These are phyloP conservation scores for Chytriomyces sp. DNA, from an alignment of 192 early-diverging fungal species.

Conservation along the genomic window DNA sequence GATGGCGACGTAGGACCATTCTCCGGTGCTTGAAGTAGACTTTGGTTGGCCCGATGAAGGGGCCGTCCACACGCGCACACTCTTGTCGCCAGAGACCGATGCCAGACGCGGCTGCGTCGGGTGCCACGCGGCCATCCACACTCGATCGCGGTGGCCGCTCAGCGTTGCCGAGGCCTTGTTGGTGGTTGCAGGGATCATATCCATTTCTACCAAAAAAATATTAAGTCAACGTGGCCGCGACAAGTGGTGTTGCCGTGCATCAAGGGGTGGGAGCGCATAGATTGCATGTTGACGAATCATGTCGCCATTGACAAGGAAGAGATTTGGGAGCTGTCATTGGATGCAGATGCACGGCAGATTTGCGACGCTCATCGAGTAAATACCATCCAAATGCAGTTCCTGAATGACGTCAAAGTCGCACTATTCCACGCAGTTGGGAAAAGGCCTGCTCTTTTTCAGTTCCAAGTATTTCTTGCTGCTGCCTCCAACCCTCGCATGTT, in stretches of 20 bases:
- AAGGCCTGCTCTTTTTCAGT: conserved; percentile 52
- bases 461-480: conserved; percentile 42
- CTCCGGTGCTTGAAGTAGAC: neutral
- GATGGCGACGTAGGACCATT: conserved; percentile 77
- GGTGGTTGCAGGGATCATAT: too few relatives aligned
- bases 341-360: neutral
- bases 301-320: conserved; percentile 35
- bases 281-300: conserved; percentile 33
- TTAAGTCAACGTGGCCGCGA: conserved; percentile 41
- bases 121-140: conserved; percentile 88
- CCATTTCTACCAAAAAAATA: too few relatives aligned
- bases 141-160: conserved; percentile 76
- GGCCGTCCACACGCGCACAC: conserved; percentile 82
- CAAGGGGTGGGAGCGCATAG: conserved; percentile 15
- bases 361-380: too few relatives aligned
- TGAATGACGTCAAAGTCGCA: conserved; percentile 52
- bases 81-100: conserved; percentile 85
- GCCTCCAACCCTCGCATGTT: neutral
- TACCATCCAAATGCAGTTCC: too few relatives aligned
- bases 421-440: conserved; percentile 52
- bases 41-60: neutral
- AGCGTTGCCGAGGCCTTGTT: conserved; percentile 1
- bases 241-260: conserved; percentile 28
- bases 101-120: conserved; percentile 72
- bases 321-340: too few relatives aligned